A percentile compares a stretch with the other conserved stretches of the same genome.
These are phyloP conservation scores for Termitomyces sp. DNA, from an alignment of 768 basidiomycete genomes.

Conservation along the genomic window DNA sequence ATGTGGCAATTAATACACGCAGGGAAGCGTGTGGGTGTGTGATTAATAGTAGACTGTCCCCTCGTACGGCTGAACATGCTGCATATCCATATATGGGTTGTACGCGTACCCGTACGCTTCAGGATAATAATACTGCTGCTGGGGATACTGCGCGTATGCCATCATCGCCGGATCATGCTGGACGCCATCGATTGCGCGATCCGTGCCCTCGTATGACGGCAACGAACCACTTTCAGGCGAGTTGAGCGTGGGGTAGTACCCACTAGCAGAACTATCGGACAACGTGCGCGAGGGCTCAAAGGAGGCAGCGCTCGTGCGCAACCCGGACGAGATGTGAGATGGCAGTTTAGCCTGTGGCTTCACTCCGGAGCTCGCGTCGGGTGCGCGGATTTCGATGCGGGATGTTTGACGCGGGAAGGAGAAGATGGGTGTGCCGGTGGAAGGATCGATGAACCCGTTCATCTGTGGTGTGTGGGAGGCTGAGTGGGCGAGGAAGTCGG, in stretches of 20 bases:
- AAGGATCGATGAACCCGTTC: conserved; percentile 60
- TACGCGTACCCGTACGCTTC: conserved; percentile 54
- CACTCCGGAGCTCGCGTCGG: conserved; percentile 22
- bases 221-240: conserved; percentile 8
- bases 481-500: conserved; percentile 52
- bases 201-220: conserved; percentile 24
- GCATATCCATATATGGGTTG: conserved; percentile 63
- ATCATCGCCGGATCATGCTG: conserved; percentile 33
- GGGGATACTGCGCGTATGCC: conserved; percentile 55
- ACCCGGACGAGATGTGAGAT: conserved; percentile 27
- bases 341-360: conserved; percentile 24
- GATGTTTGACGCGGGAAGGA: conserved; percentile 67
- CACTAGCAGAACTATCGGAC: conserved; percentile 16
- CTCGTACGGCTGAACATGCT: conserved; percentile 61
- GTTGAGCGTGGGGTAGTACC: conserved; percentile 13
- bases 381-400: conserved; percentile 73
- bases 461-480: conserved; percentile 57
- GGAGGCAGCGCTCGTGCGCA: conserved; percentile 47
- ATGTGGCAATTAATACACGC: background rate
- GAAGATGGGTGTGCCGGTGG: conserved; percentile 67
- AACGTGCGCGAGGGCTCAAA: conserved; percentile 41
- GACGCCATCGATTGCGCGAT: conserved; percentile 14
- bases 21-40: background rate
- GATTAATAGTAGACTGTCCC: conserved; percentile 59
- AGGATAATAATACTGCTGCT: conserved; percentile 66